A percentile compares a stretch with the other conserved stretches of the same genome.
Conservation (phyloP, 2,329 filamentous ascomycete genomes). For the Boeremia exigua region DNA sequence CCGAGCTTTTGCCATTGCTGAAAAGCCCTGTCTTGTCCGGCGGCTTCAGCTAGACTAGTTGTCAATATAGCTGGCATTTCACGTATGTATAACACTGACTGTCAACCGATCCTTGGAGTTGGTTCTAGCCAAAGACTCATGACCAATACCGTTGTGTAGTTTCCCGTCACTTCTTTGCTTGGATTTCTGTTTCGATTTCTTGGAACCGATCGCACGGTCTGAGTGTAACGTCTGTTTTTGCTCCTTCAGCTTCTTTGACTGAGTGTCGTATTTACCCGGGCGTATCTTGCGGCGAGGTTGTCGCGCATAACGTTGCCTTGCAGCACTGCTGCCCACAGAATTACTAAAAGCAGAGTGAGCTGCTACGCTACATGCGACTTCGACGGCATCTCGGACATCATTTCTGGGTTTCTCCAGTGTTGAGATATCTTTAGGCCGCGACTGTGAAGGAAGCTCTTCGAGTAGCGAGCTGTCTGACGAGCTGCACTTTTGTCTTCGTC, state of each 20-base stretch:
- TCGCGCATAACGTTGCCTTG: slow-evolving; percentile 48
- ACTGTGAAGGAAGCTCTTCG: slow-evolving; percentile 19
- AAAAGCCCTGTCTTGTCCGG: slow-evolving; percentile 53
- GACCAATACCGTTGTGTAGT: slow-evolving; percentile 46
- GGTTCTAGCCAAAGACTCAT: slow-evolving; percentile 55
- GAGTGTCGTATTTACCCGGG: slow-evolving; percentile 53
- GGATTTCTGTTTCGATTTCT: slow-evolving; percentile 43
- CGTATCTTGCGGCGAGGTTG: slow-evolving; percentile 56
- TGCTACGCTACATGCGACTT: slow-evolving; percentile 23
- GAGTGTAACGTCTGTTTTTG: slow-evolving; percentile 27
- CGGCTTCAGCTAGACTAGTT: slow-evolving; percentile 51
- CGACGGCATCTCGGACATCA: slow-evolving; percentile 14
- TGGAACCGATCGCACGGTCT: slow-evolving; percentile 34
- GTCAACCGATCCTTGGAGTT: slow-evolving; percentile 55
- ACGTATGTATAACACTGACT: slow-evolving; percentile 40
- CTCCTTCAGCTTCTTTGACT: slow-evolving; percentile 36
- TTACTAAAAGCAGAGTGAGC: slow-evolving; percentile 19
- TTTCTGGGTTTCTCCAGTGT: slow-evolving; percentile 3
- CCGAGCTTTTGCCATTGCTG: slow-evolving; percentile 57
- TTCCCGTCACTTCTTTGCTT: slow-evolving; percentile 47
- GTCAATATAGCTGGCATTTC: slow-evolving; percentile 28
- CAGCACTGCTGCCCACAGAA: slow-evolving; percentile 24
- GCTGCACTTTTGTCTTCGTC: slow-evolving; percentile 41
- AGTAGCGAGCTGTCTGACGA: slow-evolving; percentile 51
- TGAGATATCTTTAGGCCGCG: slow-evolving; percentile 14